Conservation (phyloP, 1,284 basidiomycete genomes). For the Pterula multifida region DNA sequence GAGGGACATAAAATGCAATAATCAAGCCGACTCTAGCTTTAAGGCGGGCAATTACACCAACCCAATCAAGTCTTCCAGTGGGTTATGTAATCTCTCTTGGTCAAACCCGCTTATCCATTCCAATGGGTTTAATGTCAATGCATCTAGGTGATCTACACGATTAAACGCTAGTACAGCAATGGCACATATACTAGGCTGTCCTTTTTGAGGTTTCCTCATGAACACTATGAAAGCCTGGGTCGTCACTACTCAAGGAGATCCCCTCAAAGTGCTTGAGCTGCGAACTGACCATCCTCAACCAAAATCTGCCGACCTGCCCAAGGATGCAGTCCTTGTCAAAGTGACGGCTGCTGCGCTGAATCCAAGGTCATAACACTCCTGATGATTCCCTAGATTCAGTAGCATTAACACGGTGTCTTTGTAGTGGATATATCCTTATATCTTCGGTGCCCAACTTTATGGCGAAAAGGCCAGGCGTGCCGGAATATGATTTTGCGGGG, state of each 20-base stretch:
- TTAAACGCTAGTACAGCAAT: too few species aligned
- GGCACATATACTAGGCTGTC: too few species aligned
- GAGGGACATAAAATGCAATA: too few species aligned
- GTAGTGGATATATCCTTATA: slow-evolving; percentile 47
- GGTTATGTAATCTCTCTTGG: too few species aligned
- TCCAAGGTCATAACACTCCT: slow-evolving; percentile 21
- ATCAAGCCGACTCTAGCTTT: too few species aligned
- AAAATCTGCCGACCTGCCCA: slow-evolving; percentile 29
- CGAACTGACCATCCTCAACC: slow-evolving; percentile 24
- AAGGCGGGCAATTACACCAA: too few species aligned
- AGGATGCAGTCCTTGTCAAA: slow-evolving; percentile 45
- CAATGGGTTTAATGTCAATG: too few species aligned
- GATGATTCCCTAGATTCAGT: neutral
- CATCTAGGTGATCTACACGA: too few species aligned
- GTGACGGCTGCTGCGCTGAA: slow-evolving; percentile 57
- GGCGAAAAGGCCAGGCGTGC: slow-evolving; percentile 34
- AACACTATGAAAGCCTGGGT: slow-evolving; percentile 25
- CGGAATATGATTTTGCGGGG: slow-evolving; percentile 54
- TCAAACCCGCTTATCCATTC: too few species aligned
- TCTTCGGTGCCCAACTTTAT: slow-evolving; percentile 35
- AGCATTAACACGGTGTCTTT: too few species aligned
- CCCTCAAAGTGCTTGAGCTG: slow-evolving; percentile 32
- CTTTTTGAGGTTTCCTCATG: too few species aligned
- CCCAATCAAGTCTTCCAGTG: too few species aligned
- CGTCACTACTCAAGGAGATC: slow-evolving; percentile 24